Base-by-base conservation (phyloP, 2,329 filamentous ascomycete species). In the Diaporthe batatas region DNA sequence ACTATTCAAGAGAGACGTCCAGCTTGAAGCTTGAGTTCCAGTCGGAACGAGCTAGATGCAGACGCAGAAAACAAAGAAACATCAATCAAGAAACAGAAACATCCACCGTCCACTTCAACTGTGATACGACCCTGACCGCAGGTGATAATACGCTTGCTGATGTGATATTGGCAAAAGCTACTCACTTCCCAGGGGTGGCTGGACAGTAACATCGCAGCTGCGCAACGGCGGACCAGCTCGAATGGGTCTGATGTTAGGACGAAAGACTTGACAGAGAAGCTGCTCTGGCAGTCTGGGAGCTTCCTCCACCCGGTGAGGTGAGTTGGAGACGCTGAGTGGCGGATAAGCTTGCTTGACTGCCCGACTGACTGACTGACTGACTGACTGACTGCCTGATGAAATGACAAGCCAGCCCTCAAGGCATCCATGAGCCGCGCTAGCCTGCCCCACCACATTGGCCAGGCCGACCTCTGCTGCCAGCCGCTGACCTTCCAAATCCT, bases 371-470 rank as follows among this genome's bases (percentile, higher is more conserved):
- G 18, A n/a, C 12, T n/a, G 36, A 47, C 54, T 29, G 29, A 2
- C 29, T 29, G 29, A 2, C 12, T n/a, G 36, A 57, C 54, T n/a
- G n/a, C n/a, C n/a, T n/a, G n/a, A n/a, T n/a, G n/a, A n/a, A n/a
- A n/a, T n/a, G n/a, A n/a, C n/a, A n/a, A n/a, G n/a, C n/a, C 32
- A 65, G 42, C 32, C n/a, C 55, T 53, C 68, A 70, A 70, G 68
- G 68, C 68, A 70, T 57, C 68, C 68, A 53, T 44, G 55, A 70
- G 68, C 65, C 65, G 29, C 65, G 65, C 65, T 54, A 68, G 65
- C 68, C 68, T 70, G 68, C 68, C 68, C 68, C 39, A 36, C 34
- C 68, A 70, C 68, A 53, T 54, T n/a, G 32, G 8, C 21, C n/a
- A 6, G 32, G 8, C 21, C n/a, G 14, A 51, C 62, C 62, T 67